Evolutionary conservation across 257 asterid genomes (phyloP), one percentile per base, ranked within the genome.

Genomic region (Solanum commersonii): DNA sequence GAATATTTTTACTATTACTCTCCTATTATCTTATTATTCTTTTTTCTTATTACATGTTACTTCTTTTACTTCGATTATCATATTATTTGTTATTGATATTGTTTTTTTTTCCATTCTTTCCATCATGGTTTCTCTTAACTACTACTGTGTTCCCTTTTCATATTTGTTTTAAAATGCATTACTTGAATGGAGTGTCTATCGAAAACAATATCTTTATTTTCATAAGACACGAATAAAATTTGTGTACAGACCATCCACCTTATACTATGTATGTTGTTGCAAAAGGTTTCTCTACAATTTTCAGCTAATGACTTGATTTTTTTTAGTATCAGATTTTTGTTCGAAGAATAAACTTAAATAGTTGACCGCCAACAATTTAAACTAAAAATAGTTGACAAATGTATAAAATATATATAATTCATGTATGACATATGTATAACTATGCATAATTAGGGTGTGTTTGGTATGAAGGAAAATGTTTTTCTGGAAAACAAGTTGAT

Each of bases 141-240:
- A 23, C 6, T 18, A 60, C 5, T 23, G 33, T 63, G 71, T 10
- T 63, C 31, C 33, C 6, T 63, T 63, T 63, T 63, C 33, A n/a
- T 63, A 63, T 2, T 63, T 63, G 3, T 29, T n/a, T 63, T 63
- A n/a, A 63, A n/a, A 23, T 63, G 16, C 15, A n/a, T 63, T n/a
- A n/a, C 0, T 2, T n/a, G 3, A 7, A 7, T 20, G n/a, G 4
- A 63, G 33, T n/a, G 7, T 63, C 7, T 63, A n/a, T 63, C 1
- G 5, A 59, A 59, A 59, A 8, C 7, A 59, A 20, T 3, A 4
- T 8, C 9, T 59, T 23, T 59, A 20, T 6, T n/a, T 59, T 59
- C 12, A 59, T 4, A 49, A 59, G 13, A 0, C n/a, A 59, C 0
- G 10, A 23, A n/a, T 23, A 60, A 60, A n/a, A 9, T 9, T 60